phyloP scores from a whole-genome alignment of 228 moss, liverwort and hornwort species.

The Sphagnum fallax region DNA sequence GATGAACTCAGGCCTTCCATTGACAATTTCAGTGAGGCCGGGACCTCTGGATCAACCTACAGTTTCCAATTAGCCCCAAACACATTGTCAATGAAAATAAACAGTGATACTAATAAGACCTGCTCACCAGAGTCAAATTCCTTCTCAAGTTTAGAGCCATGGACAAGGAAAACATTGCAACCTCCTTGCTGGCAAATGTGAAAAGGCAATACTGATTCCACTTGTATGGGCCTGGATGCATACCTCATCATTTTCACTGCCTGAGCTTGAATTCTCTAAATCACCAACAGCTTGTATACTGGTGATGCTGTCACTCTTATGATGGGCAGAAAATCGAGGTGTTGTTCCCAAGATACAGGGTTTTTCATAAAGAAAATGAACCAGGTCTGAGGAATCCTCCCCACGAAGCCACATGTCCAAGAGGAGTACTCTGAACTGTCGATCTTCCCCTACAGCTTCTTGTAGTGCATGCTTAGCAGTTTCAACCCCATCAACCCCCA shows the following conservation, averaged over 20 bases:
- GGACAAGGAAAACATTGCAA: no score
- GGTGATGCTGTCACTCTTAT: conserved; percentile 41
- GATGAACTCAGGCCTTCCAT: conserved; percentile 10
- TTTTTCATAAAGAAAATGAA: conserved; percentile 41
- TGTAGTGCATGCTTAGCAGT: conserved; percentile 43
- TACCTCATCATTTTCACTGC: conserved; percentile 61
- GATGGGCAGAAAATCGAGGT: conserved; percentile 38
- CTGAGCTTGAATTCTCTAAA: conserved; percentile 29
- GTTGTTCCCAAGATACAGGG: conserved; percentile 39
- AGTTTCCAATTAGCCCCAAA: not conserved
- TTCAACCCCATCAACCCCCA: conserved; percentile 56
- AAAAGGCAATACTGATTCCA: no score
- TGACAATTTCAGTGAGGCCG: conserved; percentile 34
- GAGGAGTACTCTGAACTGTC: conserved; percentile 43
- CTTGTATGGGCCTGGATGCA: no score
- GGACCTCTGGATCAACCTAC: conserved; percentile 61
- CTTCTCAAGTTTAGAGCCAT: not conserved
- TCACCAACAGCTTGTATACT: conserved; percentile 31
- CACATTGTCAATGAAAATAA: not conserved
- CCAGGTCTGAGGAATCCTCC: conserved; percentile 51
- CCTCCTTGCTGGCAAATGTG: no score
- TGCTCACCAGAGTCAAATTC: not conserved
- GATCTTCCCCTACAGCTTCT: conserved; percentile 35
- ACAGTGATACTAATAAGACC: not conserved
- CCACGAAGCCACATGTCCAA: conserved; percentile 60